Conservation (phyloP, 768 basidiomycete species). For the Galerina sulciceps region DNA sequence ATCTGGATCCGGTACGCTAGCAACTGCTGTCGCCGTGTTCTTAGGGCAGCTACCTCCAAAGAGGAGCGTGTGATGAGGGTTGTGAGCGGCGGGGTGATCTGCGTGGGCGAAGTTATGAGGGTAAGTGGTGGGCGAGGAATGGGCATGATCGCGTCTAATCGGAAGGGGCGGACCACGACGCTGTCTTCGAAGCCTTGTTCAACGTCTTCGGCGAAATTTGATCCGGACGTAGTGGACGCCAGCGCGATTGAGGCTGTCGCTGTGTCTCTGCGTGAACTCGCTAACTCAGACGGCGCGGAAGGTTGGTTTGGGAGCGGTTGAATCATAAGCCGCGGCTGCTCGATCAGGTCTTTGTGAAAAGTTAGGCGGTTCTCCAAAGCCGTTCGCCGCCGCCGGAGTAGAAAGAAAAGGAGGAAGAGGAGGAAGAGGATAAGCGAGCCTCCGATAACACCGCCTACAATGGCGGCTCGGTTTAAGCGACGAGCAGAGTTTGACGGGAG, state of each 20-base stretch:
- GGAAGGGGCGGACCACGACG: background rate
- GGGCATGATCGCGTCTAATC: conserved; percentile 14
- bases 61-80: background rate
- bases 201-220: no score
- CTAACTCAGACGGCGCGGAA: no score
- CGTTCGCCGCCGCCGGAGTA: conserved; percentile 1
- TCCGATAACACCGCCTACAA: conserved; percentile 14
- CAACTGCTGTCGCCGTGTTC: conserved; percentile 18
- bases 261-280: no score
- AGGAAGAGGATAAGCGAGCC: conserved; percentile 8
- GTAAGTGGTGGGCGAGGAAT: conserved; percentile 6
- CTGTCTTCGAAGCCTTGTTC: no score
- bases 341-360: conserved; percentile 17
- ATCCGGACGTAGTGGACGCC: no score
- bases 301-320: no score
- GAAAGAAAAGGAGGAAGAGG: conserved; percentile 5
- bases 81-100: background rate
- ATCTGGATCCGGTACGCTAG: conserved; percentile 18
- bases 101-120: no score
- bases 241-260: no score
- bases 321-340: background rate
- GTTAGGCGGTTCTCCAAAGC: conserved; percentile 11
- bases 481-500: background rate
- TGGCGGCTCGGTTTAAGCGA: conserved; percentile 4
- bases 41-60: background rate